Percentiles rank a stretch among this genome's conserved stretches.
These are phyloP conservation scores for Aspergillus tamarii DNA, from an alignment of 2,329 filamentous ascomycete species.

Conservation along the genomic window DNA sequence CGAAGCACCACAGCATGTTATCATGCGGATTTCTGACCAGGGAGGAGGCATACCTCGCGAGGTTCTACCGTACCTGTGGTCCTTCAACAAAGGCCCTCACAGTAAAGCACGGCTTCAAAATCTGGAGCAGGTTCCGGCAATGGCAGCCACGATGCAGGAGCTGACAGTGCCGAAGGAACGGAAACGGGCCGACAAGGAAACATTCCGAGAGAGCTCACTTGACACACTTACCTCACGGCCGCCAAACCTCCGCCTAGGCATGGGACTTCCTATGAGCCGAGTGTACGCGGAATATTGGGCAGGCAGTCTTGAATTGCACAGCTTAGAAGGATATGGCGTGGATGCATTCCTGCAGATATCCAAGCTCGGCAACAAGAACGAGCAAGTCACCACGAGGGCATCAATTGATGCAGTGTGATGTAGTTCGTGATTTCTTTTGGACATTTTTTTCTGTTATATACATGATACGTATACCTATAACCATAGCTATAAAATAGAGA, in stretches of 20 bases:
- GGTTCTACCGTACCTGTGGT: constrained; percentile 89
- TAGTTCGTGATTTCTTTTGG: neutral
- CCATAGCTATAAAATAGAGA: neutral
- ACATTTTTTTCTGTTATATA: neutral
- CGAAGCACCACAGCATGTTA: constrained; percentile 91
- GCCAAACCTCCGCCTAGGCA: constrained; percentile 84
- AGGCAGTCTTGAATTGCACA: constrained; percentile 86
- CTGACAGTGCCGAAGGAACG: constrained; percentile 55
- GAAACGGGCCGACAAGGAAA: constrained; percentile 35
- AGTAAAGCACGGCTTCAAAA: constrained; percentile 79
- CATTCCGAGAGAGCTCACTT: constrained; percentile 66
- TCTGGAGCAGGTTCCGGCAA: constrained; percentile 80
- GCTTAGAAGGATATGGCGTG: constrained; percentile 90
- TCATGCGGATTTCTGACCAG: constrained; percentile 93
- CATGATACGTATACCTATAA: neutral
- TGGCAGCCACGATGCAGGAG: constrained; percentile 93
- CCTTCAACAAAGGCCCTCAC: constrained; percentile 89
- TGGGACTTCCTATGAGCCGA: constrained; percentile 89
- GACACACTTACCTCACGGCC: constrained; percentile 79
- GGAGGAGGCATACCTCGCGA: constrained; percentile 88
- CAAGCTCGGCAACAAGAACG: constrained; percentile 96
- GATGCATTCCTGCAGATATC: constrained; percentile 96
- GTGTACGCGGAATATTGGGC: constrained; percentile 99
- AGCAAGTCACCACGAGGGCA: constrained; percentile 79
- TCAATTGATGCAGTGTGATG: constrained; percentile 73